Percentiles rank a stretch among this genome's conserved stretches.
Conservation (phyloP, 2,329 filamentous ascomycete genomes). For the Cryphonectria radicalis region DNA sequence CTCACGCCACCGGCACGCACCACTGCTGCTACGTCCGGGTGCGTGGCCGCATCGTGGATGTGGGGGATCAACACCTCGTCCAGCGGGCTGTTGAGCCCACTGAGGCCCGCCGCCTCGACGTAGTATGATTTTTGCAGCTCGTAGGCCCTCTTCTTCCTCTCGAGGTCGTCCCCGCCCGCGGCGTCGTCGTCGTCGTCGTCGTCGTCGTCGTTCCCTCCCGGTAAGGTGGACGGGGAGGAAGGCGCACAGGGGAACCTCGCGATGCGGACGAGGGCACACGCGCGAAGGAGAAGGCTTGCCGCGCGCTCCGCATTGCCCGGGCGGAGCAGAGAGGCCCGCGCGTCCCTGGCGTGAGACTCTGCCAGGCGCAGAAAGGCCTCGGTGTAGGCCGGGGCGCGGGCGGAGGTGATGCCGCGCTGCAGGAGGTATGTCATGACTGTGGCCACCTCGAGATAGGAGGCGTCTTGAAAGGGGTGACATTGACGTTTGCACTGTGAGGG, state of each 20-base stretch:
- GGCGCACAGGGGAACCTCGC: conserved; percentile 62
- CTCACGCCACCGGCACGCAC: neutral
- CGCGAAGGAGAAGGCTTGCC: conserved; percentile 63
- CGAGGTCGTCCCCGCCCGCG: conserved; percentile 39
- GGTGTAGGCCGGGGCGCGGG: conserved; percentile 68
- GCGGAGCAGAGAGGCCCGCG: conserved; percentile 50
- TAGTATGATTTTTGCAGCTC: conserved; percentile 67
- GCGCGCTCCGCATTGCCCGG: conserved; percentile 57
- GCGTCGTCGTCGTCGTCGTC: conserved; percentile 36
- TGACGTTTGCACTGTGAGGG: neutral
- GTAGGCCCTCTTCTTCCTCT: conserved; percentile 69
- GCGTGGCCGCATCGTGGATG: conserved; percentile 35
- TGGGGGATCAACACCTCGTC: conserved; percentile 67
- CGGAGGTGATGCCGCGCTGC: conserved; percentile 65
- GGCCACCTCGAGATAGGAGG: conserved; percentile 68
- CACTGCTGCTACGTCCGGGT: neutral
- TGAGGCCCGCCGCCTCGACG: conserved; percentile 57
- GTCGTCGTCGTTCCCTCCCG: conserved; percentile 33
- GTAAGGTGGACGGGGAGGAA: conserved; percentile 36
- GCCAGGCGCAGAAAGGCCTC: conserved; percentile 65
- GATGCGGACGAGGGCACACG: conserved; percentile 73
- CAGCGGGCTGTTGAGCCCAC: conserved; percentile 55
- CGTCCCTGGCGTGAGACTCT: conserved; percentile 57
- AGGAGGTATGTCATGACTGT: conserved; percentile 70
- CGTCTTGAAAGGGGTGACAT: conserved; percentile 72